Conservation (phyloP, 345 rosid genomes). For the Eutrema yunnanense region DNA sequence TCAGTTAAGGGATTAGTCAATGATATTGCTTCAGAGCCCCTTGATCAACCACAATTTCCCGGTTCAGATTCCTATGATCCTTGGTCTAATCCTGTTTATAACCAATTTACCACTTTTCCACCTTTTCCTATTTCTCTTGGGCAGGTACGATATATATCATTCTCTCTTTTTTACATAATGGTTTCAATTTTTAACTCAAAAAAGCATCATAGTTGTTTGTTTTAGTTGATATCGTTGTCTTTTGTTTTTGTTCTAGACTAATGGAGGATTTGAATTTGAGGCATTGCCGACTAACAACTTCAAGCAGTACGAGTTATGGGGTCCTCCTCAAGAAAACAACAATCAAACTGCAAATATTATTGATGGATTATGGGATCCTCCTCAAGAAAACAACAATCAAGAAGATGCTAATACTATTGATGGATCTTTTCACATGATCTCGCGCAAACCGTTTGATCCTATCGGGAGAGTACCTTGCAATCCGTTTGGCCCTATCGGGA, state of each 20-base stretch:
- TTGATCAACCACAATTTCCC: not conserved
- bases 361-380: too few relatives aligned
- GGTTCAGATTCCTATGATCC: not conserved
- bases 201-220: not conserved
- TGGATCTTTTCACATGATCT: conserved; percentile 42
- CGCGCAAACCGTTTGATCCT: conserved; percentile 33
- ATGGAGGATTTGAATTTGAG: conserved; percentile 38
- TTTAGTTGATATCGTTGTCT: not conserved
- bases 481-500: conserved; percentile 33
- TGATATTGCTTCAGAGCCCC: not conserved
- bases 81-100: not conserved
- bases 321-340: conserved; percentile 26
- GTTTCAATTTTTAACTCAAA: not conserved
- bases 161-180: not conserved
- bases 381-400: too few relatives aligned
- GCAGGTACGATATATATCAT: not conserved
- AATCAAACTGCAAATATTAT: conserved; percentile 23
- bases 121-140: not conserved
- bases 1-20: too few relatives aligned
- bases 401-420: conserved; percentile 16
- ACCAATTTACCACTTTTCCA: not conserved
- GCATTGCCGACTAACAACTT: conserved; percentile 41
- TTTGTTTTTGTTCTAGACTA: conserved; percentile 4
- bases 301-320: conserved; percentile 46
- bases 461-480: conserved; percentile 23